Evolutionary conservation across 495 filamentous ascomycete genomes (phyloP).

Genomic region (Gamarada debralockiae): DNA sequence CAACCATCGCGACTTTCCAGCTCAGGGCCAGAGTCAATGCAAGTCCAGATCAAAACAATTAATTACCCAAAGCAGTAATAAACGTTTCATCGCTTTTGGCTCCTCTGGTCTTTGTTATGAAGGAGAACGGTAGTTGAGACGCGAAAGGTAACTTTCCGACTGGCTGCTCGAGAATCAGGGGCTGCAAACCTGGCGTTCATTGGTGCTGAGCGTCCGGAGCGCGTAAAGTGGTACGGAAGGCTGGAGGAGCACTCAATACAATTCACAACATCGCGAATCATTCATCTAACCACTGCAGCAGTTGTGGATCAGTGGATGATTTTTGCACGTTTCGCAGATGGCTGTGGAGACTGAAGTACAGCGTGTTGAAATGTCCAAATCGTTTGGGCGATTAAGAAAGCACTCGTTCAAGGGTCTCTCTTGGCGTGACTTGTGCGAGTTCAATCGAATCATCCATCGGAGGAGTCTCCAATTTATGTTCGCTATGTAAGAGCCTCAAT

Average conservation of each 20-base stretch:
- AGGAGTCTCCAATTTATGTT: too few relatives aligned
- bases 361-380: too few relatives aligned
- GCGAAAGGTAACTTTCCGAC: slow-evolving; percentile 13
- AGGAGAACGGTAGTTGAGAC: slow-evolving; percentile 11
- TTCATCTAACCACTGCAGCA: neutral
- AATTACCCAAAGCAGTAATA: slow-evolving; percentile 18
- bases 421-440: too few relatives aligned
- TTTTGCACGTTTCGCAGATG: neutral
- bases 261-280: slow-evolving; percentile 12
- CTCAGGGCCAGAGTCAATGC: slow-evolving; percentile 8
- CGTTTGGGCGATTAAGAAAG: neutral
- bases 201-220: slow-evolving; percentile 5
- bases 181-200: neutral
- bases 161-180: slow-evolving; percentile 7
- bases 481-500: too few relatives aligned
- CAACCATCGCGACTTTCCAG: slow-evolving; percentile 21
- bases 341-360: neutral
- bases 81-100: slow-evolving; percentile 11
- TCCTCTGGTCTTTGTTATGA: slow-evolving; percentile 21
- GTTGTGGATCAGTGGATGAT: neutral
- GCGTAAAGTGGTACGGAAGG: slow-evolving; percentile 17
- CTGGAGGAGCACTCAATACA: neutral
- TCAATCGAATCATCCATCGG: too few relatives aligned
- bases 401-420: too few relatives aligned
- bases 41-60: slow-evolving; percentile 26